These are phyloP conservation scores for Gomphus bonarii DNA, from an alignment of 1,284 basidiomycete species.

Conservation along the genomic window DNA sequence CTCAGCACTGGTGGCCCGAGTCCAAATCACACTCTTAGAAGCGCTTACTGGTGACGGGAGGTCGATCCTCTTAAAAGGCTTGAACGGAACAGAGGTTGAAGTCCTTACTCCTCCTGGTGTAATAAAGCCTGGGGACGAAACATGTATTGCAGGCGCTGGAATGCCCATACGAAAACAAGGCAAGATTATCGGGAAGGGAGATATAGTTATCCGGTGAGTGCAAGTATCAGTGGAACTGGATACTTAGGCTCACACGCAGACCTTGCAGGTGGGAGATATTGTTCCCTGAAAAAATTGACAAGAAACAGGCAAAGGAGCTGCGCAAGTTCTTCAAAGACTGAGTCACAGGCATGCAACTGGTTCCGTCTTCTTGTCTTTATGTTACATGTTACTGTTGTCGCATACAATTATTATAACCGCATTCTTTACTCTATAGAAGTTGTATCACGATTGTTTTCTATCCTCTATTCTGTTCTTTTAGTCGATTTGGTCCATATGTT, in stretches of 20 bases:
- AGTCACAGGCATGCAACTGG: neutral
- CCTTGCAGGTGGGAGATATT: conserved; percentile 26
- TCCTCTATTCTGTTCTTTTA: neutral
- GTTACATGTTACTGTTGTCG: neutral
- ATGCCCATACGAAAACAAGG: conserved; percentile 39
- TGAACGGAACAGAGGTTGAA: conserved; percentile 33
- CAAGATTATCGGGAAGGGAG: conserved; percentile 32
- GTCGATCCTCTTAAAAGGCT: conserved; percentile 25
- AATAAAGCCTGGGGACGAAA: conserved; percentile 35
- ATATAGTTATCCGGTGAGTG: conserved; percentile 28
- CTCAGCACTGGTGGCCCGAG: conserved; percentile 30
- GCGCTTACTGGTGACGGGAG: conserved; percentile 26
- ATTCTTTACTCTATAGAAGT: neutral
- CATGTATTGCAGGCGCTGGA: conserved; percentile 32
- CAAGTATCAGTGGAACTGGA: neutral
- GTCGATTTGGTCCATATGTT: neutral
- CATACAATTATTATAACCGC: conserved; percentile 1
- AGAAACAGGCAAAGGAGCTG: conserved; percentile 30
- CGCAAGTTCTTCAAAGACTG: conserved; percentile 26
- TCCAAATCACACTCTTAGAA: conserved; percentile 27
- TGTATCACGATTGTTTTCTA: neutral
- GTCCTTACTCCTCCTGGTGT: conserved; percentile 29
- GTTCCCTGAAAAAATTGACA: conserved; percentile 32
- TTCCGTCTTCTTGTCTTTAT: neutral
- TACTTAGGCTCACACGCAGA: neutral